A percentile compares a stretch with the other conserved stretches of the same genome.
Conservation (phyloP, 2,329 filamentous ascomycete genomes). For the Fusarium decemcellulare region DNA sequence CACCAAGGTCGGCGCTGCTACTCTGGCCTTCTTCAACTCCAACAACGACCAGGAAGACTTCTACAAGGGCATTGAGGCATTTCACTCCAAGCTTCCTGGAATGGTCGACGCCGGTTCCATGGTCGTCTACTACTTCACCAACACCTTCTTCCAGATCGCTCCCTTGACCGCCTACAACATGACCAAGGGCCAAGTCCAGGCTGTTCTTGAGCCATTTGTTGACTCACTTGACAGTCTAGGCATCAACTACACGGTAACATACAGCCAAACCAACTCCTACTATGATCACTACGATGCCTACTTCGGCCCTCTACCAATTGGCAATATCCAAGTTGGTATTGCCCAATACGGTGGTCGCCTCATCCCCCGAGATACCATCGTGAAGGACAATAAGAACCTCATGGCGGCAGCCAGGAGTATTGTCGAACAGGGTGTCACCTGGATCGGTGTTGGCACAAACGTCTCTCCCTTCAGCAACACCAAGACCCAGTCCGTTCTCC, state of each 20-base stretch:
- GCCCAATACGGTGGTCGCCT: slow-evolving; percentile 58
- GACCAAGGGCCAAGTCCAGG: slow-evolving; percentile 56
- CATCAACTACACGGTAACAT: slow-evolving; percentile 28
- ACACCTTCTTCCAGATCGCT: slow-evolving; percentile 56
- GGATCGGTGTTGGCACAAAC: slow-evolving; percentile 47
- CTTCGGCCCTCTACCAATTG: slow-evolving; percentile 56
- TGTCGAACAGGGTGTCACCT: slow-evolving; percentile 42
- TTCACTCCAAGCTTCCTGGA: slow-evolving; percentile 56
- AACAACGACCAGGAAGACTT: slow-evolving; percentile 56
- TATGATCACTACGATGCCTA: slow-evolving; percentile 61
- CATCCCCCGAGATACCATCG: slow-evolving; percentile 52
- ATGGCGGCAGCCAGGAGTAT: slow-evolving; percentile 25
- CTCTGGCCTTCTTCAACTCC: slow-evolving; percentile 57
- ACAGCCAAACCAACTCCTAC: slow-evolving; percentile 36
- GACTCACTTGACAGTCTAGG: slow-evolving; percentile 21
- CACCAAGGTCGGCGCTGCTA: slow-evolving; percentile 58
- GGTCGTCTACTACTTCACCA: slow-evolving; percentile 64
- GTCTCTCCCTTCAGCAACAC: slow-evolving; percentile 45
- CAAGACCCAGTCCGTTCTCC: slow-evolving; percentile 54
- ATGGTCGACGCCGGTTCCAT: slow-evolving; percentile 66
- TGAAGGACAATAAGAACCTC: slow-evolving; percentile 11
- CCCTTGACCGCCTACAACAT: slow-evolving; percentile 63
- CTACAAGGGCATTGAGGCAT: slow-evolving; percentile 63
- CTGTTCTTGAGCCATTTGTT: slow-evolving; percentile 53
- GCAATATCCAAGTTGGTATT: slow-evolving; percentile 50